Evolutionary conservation across 192 early-diverging fungal genomes (phyloP).

Genomic region (Backusella macrospora): DNA sequence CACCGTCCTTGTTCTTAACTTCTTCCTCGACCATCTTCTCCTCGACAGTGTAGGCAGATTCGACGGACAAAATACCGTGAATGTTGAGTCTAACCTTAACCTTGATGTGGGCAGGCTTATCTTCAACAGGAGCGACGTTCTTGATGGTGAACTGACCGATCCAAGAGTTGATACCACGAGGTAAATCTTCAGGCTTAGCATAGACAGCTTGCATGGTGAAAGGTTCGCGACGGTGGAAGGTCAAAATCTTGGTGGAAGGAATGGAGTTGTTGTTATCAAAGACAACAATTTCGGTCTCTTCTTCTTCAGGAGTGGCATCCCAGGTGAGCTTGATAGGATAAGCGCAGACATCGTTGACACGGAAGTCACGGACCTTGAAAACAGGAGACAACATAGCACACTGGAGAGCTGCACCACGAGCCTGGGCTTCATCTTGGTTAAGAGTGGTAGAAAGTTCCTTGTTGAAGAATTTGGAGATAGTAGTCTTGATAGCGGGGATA

Average conservation of each 20-base stretch:
- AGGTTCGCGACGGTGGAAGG: conserved; percentile 85
- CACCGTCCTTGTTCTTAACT: conserved; percentile 63
- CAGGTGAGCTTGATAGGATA: conserved; percentile 92
- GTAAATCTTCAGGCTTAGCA: conserved; percentile 66
- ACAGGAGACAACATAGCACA: conserved; percentile 97
- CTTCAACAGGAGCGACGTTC: conserved; percentile 72
- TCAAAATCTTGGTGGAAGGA: conserved; percentile 89
- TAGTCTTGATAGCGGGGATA: conserved; percentile 91
- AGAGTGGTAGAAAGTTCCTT: conserved; percentile 89
- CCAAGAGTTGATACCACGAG: conserved; percentile 75
- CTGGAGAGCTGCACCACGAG: conserved; percentile 94
- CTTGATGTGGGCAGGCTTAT: conserved; percentile 81
- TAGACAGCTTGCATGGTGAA: conserved; percentile 86
- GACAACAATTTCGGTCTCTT: conserved; percentile 82
- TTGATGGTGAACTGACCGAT: conserved; percentile 88
- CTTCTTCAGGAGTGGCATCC: conserved; percentile 76
- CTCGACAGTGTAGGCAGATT: conserved; percentile 86
- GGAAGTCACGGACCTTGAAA: conserved; percentile 97
- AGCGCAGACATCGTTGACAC: conserved; percentile 84
- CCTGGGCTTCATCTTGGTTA: conserved; percentile 97
- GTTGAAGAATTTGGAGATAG: conserved; percentile 86
- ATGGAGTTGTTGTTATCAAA: conserved; percentile 86
- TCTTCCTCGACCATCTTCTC: conserved; percentile 85
- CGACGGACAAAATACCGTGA: conserved; percentile 80
- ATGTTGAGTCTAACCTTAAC: conserved; percentile 90